Base-by-base conservation (phyloP, 164 flowering plant genomes). In the Dillenia turbinata region DNA sequence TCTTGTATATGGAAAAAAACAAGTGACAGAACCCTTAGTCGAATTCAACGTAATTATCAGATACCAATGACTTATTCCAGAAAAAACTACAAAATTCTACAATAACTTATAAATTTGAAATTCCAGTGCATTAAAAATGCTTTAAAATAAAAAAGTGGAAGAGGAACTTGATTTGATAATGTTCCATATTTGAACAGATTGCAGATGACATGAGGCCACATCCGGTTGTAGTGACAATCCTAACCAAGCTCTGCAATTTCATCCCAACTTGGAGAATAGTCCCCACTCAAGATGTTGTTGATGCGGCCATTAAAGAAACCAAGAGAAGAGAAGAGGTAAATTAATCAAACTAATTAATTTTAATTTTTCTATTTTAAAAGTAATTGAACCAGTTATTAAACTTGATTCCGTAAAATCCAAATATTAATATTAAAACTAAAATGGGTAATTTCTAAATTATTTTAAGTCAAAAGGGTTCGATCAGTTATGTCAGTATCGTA, bases 241-340 rank as follows among this genome's bases (percentile, higher is more conserved):
- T 91, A 64, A 67, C 68, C 7, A 64, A 74, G 65, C 85, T 94
- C 13, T 69, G 73, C 61, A 66, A 67, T 22, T 5, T 81, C 4
- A 78, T 91, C 26, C 98, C 98, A 3, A 84, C 93, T 0, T 94
- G 98, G 97, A 86, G 73, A 72, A 71, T 94, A 12, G 73, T 89
- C 64, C 97, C 97, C 9, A 67, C 84, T 10, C 66, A 76, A 62
- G 97, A 89, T 65, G 79, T 92, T 12, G 63, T 84, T 40, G 96
- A 89, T 47, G 9, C 66, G 22, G 97, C 97, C 4, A 78, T 90
- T 33, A 84, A 86, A 68, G 74, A 73, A 14, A 94, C 89, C 1
- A 69, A 77, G 53, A 67, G 70, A 13, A 78, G 90, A 76, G 51
- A 79, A 61, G 83, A 84, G 87, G 97, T 88, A 77, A 0, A 15